Evolutionary conservation across 306 rosid genomes (phyloP).

Genomic region (Spatholobus suberectus): DNA sequence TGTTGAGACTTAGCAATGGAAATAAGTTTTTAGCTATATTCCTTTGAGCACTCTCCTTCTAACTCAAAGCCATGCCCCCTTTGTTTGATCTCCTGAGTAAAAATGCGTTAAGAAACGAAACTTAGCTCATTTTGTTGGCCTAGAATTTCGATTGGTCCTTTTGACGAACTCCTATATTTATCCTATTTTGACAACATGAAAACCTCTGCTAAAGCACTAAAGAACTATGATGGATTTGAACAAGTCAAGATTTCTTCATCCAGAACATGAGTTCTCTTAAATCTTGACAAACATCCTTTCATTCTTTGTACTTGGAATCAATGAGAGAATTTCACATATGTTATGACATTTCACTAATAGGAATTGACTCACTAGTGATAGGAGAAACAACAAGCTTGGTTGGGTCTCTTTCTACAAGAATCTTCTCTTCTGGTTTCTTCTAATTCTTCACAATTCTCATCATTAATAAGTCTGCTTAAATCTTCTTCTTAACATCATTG

Average conservation of each 20-base stretch:
- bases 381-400: constrained; percentile 83
- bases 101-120: too few relatives aligned
- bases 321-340: constrained; percentile 91
- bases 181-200: too few relatives aligned
- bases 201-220: too few relatives aligned
- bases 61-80: too few relatives aligned
- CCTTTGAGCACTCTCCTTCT: too few relatives aligned
- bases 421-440: constrained; percentile 93
- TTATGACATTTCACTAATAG: constrained; percentile 90
- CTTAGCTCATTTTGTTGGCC: too few relatives aligned
- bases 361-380: constrained; percentile 86
- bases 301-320: constrained; percentile 94
- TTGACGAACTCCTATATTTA: too few relatives aligned
- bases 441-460: constrained; percentile 95
- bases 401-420: constrained; percentile 79
- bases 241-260: constrained; percentile 95
- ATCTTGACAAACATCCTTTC: constrained; percentile 96
- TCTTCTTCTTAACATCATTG: constrained; percentile 60
- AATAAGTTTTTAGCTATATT: too few relatives aligned
- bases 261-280: constrained; percentile 85
- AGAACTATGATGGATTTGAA: constrained; percentile 69
- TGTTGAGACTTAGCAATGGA: too few relatives aligned
- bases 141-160: too few relatives aligned
- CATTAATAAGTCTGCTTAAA: constrained; percentile 62
- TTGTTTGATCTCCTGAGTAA: too few relatives aligned